Evolutionary conservation across 1,284 basidiomycete genomes (phyloP).

Genomic region (Amylostereum areolatum): DNA sequence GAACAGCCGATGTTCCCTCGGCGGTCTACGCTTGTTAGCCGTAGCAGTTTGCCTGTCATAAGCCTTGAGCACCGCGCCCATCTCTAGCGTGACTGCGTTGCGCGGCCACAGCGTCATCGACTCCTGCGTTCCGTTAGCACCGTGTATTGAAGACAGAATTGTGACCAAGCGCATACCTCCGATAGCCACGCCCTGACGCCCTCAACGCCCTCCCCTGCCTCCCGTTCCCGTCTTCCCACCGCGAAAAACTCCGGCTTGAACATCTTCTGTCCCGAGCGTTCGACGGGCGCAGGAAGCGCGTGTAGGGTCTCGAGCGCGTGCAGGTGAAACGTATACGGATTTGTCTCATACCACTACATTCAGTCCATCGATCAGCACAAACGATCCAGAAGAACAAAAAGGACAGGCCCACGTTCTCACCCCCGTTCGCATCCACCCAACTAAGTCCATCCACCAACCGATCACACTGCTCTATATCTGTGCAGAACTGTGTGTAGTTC

Average conservation of each 20-base stretch:
- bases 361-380: not conserved
- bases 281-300: conserved; percentile 81
- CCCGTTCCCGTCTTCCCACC: conserved; percentile 43
- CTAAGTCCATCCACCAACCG: conserved; percentile 80
- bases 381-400: not conserved
- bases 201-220: conserved; percentile 51
- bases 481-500: conserved; percentile 84
- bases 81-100: conserved; percentile 46
- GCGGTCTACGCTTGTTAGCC: conserved; percentile 17
- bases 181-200: conserved; percentile 55
- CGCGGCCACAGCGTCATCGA: conserved; percentile 45
- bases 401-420: conserved; percentile 44
- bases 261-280: conserved; percentile 71
- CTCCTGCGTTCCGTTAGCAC: not conserved
- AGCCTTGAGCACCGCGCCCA: conserved; percentile 55
- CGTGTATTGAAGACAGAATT: conserved; percentile 11
- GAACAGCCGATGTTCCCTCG: conserved; percentile 48
- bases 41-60: conserved; percentile 17
- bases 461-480: conserved; percentile 71
- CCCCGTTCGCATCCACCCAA: conserved; percentile 71
- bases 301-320: conserved; percentile 75
- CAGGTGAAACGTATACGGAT: conserved; percentile 83
- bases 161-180: conserved; percentile 15
- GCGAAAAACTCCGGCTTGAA: conserved; percentile 75
- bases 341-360: conserved; percentile 66